Base-by-base conservation (phyloP, 495 filamentous ascomycete genomes). In the Tricharina praecox region DNA sequence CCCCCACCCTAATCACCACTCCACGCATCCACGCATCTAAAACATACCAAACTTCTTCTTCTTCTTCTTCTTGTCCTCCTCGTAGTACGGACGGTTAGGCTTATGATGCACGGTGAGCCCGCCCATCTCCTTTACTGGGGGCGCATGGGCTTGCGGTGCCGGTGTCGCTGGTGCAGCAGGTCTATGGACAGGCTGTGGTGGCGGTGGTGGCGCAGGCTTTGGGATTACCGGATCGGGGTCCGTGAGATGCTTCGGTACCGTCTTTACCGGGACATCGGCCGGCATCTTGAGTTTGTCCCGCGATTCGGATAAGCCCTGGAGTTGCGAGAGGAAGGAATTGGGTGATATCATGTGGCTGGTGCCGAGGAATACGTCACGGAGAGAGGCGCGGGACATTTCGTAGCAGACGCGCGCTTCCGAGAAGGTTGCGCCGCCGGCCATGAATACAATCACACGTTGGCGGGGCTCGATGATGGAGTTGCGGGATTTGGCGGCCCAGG, bases 351-450 rank as follows among this genome's bases (percentile, higher is more conserved):
- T 93, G 62, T 97, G 88, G 10, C 76, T 82, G 0, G 84, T 87
- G n/a, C 77, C 80, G 10, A 97, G 72, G 64, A 86, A 87, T n/a
- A 94, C 70, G 53, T 96, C 90, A 34, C 79, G 75, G 47, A 70
- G 73, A 50, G 70, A 74, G 39, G 72, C 55, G 49, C 79, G 70
- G 7, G 82, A 79, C 36, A 88, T 62, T 52, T 97, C 87, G 55
- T 96, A 95, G 65, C 90, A 96, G 16, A 79, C 70, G 43, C 92
- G 76, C 4, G 81, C 68, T 65, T 97, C 90, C 0, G 81, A 80
- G 62, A 87, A 90, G 2, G 87, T 97, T 4, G 92, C 92, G 33
- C 90, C 90, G 28, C 92, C 90, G 16, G 90, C 88, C 76, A 96
- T 81, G 62, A 95, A 95, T 38, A 96, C 79, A 49, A 97, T 81